These are phyloP conservation scores for Tuber melanosporum DNA, from an alignment of 495 filamentous ascomycete species.

Conservation along the genomic window DNA sequence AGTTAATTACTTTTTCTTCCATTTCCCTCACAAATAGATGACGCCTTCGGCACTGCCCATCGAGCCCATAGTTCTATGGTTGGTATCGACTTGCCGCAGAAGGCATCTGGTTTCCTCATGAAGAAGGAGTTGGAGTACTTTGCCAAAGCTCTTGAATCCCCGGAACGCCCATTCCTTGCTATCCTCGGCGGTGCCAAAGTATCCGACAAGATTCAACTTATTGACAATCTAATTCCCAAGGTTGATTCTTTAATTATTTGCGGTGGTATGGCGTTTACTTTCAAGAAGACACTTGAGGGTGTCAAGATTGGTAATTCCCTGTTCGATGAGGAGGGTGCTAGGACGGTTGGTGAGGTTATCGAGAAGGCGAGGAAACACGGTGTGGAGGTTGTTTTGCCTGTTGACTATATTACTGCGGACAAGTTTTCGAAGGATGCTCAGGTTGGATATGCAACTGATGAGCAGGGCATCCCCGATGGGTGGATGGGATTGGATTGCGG, in stretches of 20 bases:
- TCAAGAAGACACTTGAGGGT: conserved; percentile 94
- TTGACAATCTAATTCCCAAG: conserved; percentile 96
- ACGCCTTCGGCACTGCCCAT: conserved; percentile 97
- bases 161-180: conserved; percentile 92
- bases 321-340: conserved; percentile 90
- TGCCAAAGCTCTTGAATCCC: conserved; percentile 88
- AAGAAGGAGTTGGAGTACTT: conserved; percentile 99
- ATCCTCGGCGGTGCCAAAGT: conserved; percentile 98
- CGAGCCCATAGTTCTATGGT: conserved; percentile 99
- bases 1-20: not conserved
- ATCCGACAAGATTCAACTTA: conserved; percentile 98
- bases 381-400: conserved; percentile 88
- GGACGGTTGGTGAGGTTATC: conserved; percentile 79
- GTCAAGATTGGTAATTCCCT: conserved; percentile 86
- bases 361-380: conserved; percentile 95
- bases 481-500: conserved; percentile 97
- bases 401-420: conserved; percentile 92
- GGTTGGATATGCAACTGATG: conserved; percentile 75
- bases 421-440: conserved; percentile 85
- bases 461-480: conserved; percentile 84
- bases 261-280: conserved; percentile 98
- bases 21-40: conserved; percentile 54
- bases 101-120: conserved; percentile 94
- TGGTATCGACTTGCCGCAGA: conserved; percentile 87
- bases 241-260: conserved; percentile 94